Conservation (phyloP, 768 basidiomycete genomes). For the Hypholoma fasciculare region DNA sequence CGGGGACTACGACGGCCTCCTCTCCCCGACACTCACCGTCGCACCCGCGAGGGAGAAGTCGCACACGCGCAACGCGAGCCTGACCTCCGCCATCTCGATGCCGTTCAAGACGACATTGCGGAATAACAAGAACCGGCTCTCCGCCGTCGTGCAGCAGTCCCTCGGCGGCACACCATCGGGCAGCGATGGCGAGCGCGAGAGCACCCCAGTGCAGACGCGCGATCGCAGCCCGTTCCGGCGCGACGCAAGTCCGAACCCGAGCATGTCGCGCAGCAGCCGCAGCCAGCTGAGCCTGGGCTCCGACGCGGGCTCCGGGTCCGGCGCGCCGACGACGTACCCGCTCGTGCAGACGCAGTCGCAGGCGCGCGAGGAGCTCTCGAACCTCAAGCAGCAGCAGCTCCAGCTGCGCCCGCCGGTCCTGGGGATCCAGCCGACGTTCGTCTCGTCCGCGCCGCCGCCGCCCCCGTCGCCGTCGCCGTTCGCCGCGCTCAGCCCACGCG, state of each 20-base stretch:
- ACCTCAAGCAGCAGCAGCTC: conserved; percentile 27
- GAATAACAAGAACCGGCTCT: conserved; percentile 26
- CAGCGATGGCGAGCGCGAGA: background rate
- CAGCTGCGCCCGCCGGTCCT: conserved; percentile 45
- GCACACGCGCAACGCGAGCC: conserved; percentile 25
- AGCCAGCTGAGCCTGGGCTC: conserved; percentile 19
- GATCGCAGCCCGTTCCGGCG: background rate
- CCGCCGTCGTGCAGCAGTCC: conserved; percentile 14
- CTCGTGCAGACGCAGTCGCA: conserved; percentile 13
- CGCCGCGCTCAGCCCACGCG: conserved; percentile 17
- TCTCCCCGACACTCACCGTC: conserved; percentile 18
- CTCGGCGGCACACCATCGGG: conserved; percentile 1
- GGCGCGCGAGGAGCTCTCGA: conserved; percentile 9
- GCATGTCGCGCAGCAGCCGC: conserved; percentile 18
- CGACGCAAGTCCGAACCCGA: conserved; percentile 20
- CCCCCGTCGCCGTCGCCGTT: conserved; percentile 21
- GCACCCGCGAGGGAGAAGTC: conserved; percentile 20
- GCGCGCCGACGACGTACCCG: conserved; percentile 4
- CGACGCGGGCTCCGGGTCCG: background rate
- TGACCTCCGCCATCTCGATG: conserved; percentile 22
- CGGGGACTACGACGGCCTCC: conserved; percentile 6
- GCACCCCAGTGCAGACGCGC: background rate
- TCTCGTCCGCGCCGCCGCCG: conserved; percentile 40
- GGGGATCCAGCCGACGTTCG: conserved; percentile 68
- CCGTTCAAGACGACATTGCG: conserved; percentile 27